A percentile compares a stretch with the other conserved stretches of the same genome.
Evolutionary conservation across 1,284 basidiomycete genomes (phyloP).

Genomic region (Tausonia pullulans): DNA sequence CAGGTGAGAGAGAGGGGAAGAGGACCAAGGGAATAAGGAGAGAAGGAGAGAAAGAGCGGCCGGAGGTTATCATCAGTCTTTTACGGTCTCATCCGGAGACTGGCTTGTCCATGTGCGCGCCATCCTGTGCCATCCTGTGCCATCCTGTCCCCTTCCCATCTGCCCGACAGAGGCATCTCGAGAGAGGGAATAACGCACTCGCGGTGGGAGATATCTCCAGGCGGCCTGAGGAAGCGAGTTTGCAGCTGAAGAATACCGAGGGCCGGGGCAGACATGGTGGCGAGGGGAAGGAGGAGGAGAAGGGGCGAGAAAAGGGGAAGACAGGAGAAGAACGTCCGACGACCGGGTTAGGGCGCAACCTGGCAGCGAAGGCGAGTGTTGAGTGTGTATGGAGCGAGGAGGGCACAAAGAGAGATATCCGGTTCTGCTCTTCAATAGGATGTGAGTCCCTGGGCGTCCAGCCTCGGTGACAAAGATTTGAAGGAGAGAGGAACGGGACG

Average conservation of each 20-base stretch:
- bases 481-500: too few species aligned
- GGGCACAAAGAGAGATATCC: too few species aligned
- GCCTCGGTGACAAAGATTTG: too few species aligned
- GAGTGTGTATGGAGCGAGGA: too few species aligned
- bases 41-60: background rate
- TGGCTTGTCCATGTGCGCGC: background rate
- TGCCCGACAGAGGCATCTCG: background rate
- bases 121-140: background rate
- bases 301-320: background rate
- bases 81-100: too few species aligned
- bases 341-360: too few species aligned
- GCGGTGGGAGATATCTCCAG: background rate
- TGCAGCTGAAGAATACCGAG: slow-evolving; percentile 4
- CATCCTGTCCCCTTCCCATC: background rate
- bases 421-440: too few species aligned
- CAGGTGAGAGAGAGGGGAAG: too few species aligned
- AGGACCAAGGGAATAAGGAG: background rate
- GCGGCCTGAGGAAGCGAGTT: background rate
- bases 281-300: background rate
- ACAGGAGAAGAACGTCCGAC: too few species aligned
- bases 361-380: too few species aligned
- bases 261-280: background rate
- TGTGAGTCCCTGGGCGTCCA: too few species aligned
- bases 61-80: background rate
- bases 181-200: background rate